These are phyloP conservation scores for Picochlorum sp. DNA, from an alignment of 139 green algal genomes.

Conservation along the genomic window DNA sequence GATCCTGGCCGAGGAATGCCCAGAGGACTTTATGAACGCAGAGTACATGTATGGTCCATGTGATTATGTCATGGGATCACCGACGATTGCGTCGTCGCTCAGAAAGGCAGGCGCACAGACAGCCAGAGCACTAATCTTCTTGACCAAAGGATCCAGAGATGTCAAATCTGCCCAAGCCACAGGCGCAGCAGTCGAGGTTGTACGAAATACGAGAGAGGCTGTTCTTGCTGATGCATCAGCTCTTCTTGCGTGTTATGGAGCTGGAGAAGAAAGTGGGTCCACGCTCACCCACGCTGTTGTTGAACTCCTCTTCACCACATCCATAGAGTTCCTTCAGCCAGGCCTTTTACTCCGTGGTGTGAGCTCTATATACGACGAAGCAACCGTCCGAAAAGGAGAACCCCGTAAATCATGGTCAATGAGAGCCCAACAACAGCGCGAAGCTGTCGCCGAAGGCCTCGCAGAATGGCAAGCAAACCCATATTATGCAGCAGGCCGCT, in stretches of 20 bases:
- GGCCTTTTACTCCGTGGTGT: slow-evolving; percentile 64
- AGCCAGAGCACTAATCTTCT: slow-evolving; percentile 32
- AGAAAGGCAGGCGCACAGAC: slow-evolving; percentile 22
- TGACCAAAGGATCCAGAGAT: slow-evolving; percentile 25
- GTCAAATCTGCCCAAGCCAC: slow-evolving; percentile 29
- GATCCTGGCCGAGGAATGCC: slow-evolving; percentile 37
- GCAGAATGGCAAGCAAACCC: slow-evolving; percentile 70
- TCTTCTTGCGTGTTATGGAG: slow-evolving; percentile 58
- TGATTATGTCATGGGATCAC: slow-evolving; percentile 34
- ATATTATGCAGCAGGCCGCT: slow-evolving; percentile 66
- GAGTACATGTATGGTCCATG: slow-evolving; percentile 21
- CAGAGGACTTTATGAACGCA: slow-evolving; percentile 8
- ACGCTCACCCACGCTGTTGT: slow-evolving; percentile 53
- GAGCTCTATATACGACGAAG: slow-evolving; percentile 18
- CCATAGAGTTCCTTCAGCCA: slow-evolving; percentile 66
- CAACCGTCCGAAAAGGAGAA: slow-evolving; percentile 9
- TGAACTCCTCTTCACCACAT: slow-evolving; percentile 69
- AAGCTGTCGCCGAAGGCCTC: slow-evolving; percentile 49
- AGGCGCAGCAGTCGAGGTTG: slow-evolving; percentile 10
- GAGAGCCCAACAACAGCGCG: slow-evolving; percentile 41
- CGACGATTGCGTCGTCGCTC: slow-evolving; percentile 34
- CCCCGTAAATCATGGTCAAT: slow-evolving; percentile 48
- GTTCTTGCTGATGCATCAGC: slow-evolving; percentile 67
- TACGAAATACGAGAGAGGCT: slow-evolving; percentile 26
- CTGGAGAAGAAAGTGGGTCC: slow-evolving; percentile 34